Evolutionary conservation across 2,329 filamentous ascomycete genomes (phyloP).

Genomic region (Cladobotryum protrusum): DNA sequence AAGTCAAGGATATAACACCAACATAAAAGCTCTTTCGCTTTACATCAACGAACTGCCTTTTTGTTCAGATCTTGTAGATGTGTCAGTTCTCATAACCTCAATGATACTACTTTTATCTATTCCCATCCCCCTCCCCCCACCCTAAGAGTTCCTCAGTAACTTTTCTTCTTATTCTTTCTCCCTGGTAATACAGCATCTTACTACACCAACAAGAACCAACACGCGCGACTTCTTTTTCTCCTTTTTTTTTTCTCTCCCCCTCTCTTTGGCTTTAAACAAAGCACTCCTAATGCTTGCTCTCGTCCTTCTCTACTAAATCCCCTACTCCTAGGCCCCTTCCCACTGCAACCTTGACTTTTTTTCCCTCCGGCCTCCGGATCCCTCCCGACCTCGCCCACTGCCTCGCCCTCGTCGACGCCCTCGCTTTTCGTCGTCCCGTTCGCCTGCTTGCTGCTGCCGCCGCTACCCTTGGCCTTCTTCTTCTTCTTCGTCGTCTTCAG

Average conservation of each 20-base stretch:
- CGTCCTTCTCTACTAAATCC: constrained; percentile 66
- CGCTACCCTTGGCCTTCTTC: constrained; percentile 26
- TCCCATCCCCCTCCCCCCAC: background rate
- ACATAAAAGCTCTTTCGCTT: background rate
- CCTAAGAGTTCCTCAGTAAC: background rate
- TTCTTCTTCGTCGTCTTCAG: constrained; percentile 29
- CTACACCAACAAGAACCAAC: background rate
- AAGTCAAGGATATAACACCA: background rate
- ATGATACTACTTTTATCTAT: background rate
- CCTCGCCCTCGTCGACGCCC: constrained; percentile 58
- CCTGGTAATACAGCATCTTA: background rate
- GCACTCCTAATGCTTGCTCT: constrained; percentile 34
- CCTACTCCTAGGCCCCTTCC: constrained; percentile 74
- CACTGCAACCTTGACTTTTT: constrained; percentile 80
- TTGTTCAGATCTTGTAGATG: background rate
- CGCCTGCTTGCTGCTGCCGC: constrained; percentile 30
- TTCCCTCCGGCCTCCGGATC: constrained; percentile 43
- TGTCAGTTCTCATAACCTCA: background rate
- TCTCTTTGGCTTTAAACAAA: background rate
- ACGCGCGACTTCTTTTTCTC: constrained; percentile 10
- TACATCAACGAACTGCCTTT: too few relatives aligned
- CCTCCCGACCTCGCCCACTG: constrained; percentile 60
- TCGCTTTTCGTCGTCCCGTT: constrained; percentile 34
- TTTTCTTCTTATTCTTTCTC: constrained; percentile 3
- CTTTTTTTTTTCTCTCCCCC: background rate